Conservation (phyloP, 2,329 filamentous ascomycete genomes). For the Aureobasidium sp. region DNA sequence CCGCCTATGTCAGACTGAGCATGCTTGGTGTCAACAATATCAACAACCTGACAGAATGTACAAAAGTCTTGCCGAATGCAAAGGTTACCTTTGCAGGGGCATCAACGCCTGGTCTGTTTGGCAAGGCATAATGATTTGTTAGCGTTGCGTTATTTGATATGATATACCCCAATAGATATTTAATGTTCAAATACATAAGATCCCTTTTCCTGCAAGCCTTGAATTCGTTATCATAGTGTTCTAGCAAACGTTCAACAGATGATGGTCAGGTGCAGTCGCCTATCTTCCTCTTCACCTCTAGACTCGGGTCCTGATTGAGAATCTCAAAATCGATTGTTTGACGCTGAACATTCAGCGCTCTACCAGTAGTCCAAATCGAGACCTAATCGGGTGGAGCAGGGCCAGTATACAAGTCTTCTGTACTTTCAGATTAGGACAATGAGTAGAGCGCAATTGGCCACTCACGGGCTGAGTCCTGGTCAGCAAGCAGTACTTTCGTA, state of each 20-base stretch:
- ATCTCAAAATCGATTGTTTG: background rate
- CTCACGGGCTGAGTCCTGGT: background rate
- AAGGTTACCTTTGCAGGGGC: slow-evolving; percentile 4
- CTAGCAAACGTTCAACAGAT: too few species aligned
- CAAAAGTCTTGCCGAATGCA: slow-evolving; percentile 20
- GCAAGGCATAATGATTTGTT: background rate
- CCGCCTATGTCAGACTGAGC: slow-evolving; percentile 21
- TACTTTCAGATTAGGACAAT: background rate
- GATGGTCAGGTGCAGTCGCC: background rate
- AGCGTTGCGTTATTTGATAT: background rate
- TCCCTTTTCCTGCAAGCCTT: background rate
- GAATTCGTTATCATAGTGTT: too few species aligned
- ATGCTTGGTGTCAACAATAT: slow-evolving; percentile 26
- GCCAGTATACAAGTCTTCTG: background rate
- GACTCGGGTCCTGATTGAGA: background rate
- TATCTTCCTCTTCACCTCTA: background rate
- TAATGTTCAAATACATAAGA: background rate
- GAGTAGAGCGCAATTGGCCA: background rate
- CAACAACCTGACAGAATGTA: slow-evolving; percentile 24
- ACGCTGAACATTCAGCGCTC: background rate
- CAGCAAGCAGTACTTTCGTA: background rate
- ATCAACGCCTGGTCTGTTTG: background rate
- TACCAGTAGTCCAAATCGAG: background rate
- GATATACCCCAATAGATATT: background rate
- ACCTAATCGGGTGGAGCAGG: background rate